Conservation (phyloP, 2,329 filamentous ascomycete species). For the Fusarium sp. region DNA sequence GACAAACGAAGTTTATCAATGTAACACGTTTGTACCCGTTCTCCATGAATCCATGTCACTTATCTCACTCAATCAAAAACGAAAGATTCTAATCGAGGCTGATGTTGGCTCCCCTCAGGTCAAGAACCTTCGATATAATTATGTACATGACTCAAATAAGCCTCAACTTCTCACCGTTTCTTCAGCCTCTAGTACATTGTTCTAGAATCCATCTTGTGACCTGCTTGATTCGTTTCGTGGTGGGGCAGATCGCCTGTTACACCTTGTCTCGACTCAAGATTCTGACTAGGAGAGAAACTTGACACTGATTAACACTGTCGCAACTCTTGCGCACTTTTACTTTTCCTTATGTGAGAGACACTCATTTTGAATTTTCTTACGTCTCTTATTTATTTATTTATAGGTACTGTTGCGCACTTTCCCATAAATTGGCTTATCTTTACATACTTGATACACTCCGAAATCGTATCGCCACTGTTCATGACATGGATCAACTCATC, state of each 20-base stretch:
- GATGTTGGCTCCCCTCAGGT: too few species aligned
- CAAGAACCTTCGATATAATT: not conserved
- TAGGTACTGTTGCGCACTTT: not conserved
- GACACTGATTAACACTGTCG: constrained; percentile 9
- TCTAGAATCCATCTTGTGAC: constrained; percentile 39
- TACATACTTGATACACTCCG: constrained; percentile 13
- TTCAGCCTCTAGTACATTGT: constrained; percentile 9
- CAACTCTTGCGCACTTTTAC: constrained; percentile 12
- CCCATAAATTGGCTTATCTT: constrained; percentile 19
- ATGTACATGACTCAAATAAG: not conserved
- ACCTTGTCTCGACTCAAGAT: constrained; percentile 29
- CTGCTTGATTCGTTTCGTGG: constrained; percentile 38
- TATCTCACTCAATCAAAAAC: not conserved
- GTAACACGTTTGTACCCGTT: not conserved
- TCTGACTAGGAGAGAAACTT: constrained; percentile 36
- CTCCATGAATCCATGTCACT: not conserved
- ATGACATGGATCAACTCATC: constrained; percentile 34
- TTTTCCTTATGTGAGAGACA: not conserved
- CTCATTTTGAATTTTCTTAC: not conserved
- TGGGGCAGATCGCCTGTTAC: constrained; percentile 40
- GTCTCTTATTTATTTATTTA: not conserved
- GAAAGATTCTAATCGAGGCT: not conserved
- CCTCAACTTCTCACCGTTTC: constrained; percentile 32
- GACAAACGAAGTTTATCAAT: constrained; percentile 2
- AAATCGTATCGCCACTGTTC: constrained; percentile 31